These are phyloP conservation scores for Solanum bukasovii DNA, from an alignment of 257 asterid species.

Conservation along the genomic window DNA sequence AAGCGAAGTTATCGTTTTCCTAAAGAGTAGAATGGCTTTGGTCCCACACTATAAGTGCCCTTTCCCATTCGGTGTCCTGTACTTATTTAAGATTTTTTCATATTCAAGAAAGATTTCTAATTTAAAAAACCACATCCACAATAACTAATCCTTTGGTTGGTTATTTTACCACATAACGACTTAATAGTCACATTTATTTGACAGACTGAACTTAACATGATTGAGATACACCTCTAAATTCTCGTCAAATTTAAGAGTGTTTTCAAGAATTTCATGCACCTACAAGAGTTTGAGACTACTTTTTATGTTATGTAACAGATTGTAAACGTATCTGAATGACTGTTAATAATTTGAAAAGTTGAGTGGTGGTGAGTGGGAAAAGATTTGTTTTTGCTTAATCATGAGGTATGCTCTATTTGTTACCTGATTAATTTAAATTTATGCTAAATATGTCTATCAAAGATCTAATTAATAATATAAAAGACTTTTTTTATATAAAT, in stretches of 20 bases:
- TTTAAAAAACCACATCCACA: neutral
- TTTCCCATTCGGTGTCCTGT: rapidly evolving
- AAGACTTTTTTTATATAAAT: neutral
- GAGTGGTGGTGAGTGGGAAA: neutral
- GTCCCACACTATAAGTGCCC: neutral
- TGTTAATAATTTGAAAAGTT: neutral
- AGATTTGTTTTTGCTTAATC: neutral
- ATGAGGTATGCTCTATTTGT: neutral
- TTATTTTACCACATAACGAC: too few relatives aligned
- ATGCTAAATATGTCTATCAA: neutral
- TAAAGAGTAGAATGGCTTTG: neutral
- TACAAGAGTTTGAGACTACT: too few relatives aligned
- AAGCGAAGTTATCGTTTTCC: neutral
- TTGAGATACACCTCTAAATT: too few relatives aligned
- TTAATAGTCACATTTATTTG: too few relatives aligned
- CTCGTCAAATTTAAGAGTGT: rapidly evolving
- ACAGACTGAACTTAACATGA: rapidly evolving
- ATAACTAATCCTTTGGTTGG: neutral
- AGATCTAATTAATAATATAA: neutral
- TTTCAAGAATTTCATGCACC: rapidly evolving
- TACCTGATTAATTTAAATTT: neutral
- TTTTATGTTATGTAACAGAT: neutral
- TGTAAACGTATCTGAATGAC: too few relatives aligned
- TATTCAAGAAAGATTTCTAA: too few relatives aligned
- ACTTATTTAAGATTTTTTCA: too few relatives aligned